These are phyloP conservation scores for Hypoxylon rickii DNA, from an alignment of 495 filamentous ascomycete species.

Conservation along the genomic window DNA sequence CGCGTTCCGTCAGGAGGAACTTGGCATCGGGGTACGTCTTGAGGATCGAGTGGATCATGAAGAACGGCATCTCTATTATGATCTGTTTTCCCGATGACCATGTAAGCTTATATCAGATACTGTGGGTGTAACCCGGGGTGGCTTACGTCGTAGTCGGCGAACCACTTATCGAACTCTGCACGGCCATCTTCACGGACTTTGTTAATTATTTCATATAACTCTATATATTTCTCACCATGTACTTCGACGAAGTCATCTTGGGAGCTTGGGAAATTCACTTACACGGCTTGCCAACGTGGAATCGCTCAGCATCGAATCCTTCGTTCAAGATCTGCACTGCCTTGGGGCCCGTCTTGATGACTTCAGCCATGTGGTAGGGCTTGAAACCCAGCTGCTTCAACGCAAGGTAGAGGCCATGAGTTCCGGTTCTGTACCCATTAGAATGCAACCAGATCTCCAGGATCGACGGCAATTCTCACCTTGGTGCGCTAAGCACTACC, in stretches of 20 bases:
- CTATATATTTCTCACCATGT: neutral
- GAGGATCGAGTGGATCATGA: conserved; percentile 30
- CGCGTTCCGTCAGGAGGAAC: conserved; percentile 39
- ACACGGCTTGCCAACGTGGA: conserved; percentile 36
- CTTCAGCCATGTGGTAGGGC: conserved; percentile 40
- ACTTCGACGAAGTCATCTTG: neutral
- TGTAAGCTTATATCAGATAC: conserved; percentile 1
- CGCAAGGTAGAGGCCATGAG: conserved; percentile 36
- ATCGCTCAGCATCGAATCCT: conserved; percentile 26
- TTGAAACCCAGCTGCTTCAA: conserved; percentile 33
- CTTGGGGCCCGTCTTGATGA: conserved; percentile 3
- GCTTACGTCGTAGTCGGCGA: conserved; percentile 40
- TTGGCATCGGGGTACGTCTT: conserved; percentile 42
- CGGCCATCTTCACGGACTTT: conserved; percentile 25
- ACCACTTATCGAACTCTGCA: conserved; percentile 40
- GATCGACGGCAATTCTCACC: conserved; percentile 17
- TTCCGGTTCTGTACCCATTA: conserved; percentile 34
- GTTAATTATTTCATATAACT: neutral
- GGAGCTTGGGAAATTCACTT: conserved; percentile 6
- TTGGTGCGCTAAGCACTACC: conserved; percentile 35
- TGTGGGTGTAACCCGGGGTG: neutral
- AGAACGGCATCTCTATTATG: conserved; percentile 40
- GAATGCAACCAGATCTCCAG: neutral
- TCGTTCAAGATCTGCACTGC: conserved; percentile 27
- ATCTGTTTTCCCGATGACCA: conserved; percentile 3